phyloP scores from a whole-genome alignment of 768 basidiomycete genomes.

The Pleurotus cornucopiae region DNA sequence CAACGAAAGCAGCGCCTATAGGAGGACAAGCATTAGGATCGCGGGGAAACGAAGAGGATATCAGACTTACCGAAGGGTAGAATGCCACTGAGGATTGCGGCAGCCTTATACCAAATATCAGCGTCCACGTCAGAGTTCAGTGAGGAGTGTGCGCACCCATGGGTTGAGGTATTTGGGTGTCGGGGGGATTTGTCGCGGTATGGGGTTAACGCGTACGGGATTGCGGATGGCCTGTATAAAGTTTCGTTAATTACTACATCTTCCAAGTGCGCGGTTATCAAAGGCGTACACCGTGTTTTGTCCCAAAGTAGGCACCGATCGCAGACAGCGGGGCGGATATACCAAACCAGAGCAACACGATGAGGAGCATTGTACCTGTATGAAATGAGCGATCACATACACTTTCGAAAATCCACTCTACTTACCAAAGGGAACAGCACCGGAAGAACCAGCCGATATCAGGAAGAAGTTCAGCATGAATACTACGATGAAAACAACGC shows the following conservation, averaged over 20 bases:
- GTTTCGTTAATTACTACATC: not conserved
- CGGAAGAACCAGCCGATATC: conserved; percentile 79
- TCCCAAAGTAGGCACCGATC: conserved; percentile 82
- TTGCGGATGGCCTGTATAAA: conserved; percentile 57
- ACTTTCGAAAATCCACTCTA: not conserved
- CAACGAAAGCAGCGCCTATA: conserved; percentile 91
- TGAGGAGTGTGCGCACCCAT: conserved; percentile 47
- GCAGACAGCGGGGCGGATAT: conserved; percentile 89
- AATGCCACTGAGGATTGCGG: conserved; percentile 82
- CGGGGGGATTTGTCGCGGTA: conserved; percentile 95
- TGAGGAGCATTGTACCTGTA: conserved; percentile 77
- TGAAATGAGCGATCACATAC: not conserved
- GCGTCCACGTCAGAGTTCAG: no score
- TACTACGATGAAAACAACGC: conserved; percentile 77
- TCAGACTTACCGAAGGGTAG: conserved; percentile 76
- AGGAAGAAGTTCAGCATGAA: conserved; percentile 93
- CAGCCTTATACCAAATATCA: conserved; percentile 36
- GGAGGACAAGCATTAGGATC: not conserved
- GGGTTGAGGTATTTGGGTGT: conserved; percentile 78
- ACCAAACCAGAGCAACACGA: conserved; percentile 87
- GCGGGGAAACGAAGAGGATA: not conserved
- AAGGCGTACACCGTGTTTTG: conserved; percentile 73
- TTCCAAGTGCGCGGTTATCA: not conserved
- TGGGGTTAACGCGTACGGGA: conserved; percentile 87
- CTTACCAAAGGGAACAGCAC: conserved; percentile 91